phyloP scores from a whole-genome alignment of 2,329 filamentous ascomycete genomes.

The Hypoxylon sp. region DNA sequence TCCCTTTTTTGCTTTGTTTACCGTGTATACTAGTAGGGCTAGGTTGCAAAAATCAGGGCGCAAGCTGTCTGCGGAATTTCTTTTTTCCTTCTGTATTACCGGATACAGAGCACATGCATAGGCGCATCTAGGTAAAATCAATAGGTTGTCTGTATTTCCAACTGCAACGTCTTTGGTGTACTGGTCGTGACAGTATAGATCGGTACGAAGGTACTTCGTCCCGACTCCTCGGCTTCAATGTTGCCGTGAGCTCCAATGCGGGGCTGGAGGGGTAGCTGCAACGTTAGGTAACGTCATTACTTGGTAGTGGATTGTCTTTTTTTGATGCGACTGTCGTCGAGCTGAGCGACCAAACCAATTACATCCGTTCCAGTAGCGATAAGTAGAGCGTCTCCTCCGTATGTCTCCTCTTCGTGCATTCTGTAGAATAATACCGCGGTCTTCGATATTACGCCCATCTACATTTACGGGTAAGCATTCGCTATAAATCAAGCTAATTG shows the following conservation, averaged over 20 bases:
- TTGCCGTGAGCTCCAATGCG: constrained; percentile 9
- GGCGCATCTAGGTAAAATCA: constrained; percentile 11
- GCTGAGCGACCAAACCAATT: constrained; percentile 7
- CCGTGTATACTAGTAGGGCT: constrained; percentile 31
- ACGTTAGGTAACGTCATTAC: constrained; percentile 33
- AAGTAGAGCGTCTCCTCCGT: constrained; percentile 4
- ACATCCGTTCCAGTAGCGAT: constrained; percentile 5
- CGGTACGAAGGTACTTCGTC: not conserved
- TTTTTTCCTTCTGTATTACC: not conserved
- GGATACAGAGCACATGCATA: constrained; percentile 17
- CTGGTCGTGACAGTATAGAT: constrained; percentile 9
- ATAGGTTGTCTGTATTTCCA: constrained; percentile 19
- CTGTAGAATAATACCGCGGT: constrained; percentile 49
- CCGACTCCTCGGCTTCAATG: constrained; percentile 1
- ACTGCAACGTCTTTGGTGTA: too few relatives aligned
- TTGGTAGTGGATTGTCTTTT: constrained; percentile 6
- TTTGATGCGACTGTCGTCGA: not conserved
- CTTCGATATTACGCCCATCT: constrained; percentile 46
- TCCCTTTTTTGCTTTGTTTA: constrained; percentile 26
- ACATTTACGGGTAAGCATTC: constrained; percentile 35
- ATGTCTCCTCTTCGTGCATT: constrained; percentile 52
- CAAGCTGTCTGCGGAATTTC: constrained; percentile 12
- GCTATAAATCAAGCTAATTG: not conserved
- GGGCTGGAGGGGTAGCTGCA: constrained; percentile 33
- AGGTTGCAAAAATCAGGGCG: constrained; percentile 18